Base-by-base conservation (phyloP, 2,329 filamentous ascomycete species). In the Graphium sp. region DNA sequence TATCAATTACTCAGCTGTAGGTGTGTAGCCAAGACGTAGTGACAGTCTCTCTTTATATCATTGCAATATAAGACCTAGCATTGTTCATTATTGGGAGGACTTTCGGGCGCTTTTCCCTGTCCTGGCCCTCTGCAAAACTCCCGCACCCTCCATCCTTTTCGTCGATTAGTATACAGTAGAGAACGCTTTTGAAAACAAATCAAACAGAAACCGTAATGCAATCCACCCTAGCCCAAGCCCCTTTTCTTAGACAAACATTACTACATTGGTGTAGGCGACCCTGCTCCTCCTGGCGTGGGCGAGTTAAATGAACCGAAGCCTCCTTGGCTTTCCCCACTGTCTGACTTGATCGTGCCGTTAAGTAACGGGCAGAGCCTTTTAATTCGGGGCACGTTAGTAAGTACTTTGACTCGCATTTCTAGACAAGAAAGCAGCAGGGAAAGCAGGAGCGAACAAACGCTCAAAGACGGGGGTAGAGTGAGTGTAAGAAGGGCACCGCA, bases 351-450 rank as follows among this genome's bases (percentile, higher is more conserved):
- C 18, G 78, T 81, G 29, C 83, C 82, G 47, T 91, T 91, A 36
- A 91, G 74, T 49, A 89, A 61, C 26, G 82, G 82, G 49, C 82
- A 91, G 43, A 85, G 66, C 50, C 75, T n/a, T n/a, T 83, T 63
- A 47, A 35, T 32, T 34, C 33, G 15, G 32, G 35, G 30, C 34
- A 26, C 29, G 41, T 49, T 43, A 50, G 47, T 41, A 37, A 27
- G 30, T 13, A 29, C 31, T 28, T 23, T 30, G 23, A 24, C 13
- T 26, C 15, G 13, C 8, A 18, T 32, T 32, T 28, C 14, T 18
- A 32, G 11, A 27, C 28, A 31, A 22, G 15, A 15, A 38, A 15
- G 33, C 32, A 25, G 29, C 23, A 37, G 42, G 36, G 39, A 37
- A 40, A 39, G 45, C 39, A 33, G 27, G 32, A 28, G 9, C 16